Evolutionary conservation across 2,329 filamentous ascomycete species (phyloP).

Genomic region (Cephalotrichum gorgonifer): DNA sequence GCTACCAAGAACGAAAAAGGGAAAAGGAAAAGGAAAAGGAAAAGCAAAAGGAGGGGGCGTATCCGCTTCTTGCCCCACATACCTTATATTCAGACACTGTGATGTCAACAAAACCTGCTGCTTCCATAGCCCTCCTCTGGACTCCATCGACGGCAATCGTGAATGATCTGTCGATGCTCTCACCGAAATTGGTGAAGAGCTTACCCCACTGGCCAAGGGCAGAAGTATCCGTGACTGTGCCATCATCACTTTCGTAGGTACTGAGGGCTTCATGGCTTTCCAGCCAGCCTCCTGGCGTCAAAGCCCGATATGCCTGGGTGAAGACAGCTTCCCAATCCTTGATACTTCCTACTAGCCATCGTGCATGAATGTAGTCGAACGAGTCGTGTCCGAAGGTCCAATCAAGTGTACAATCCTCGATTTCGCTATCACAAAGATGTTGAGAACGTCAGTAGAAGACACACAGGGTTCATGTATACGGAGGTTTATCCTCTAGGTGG

Average conservation of each 20-base stretch:
- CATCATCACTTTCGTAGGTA: conserved; percentile 19
- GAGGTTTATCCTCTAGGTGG: no score
- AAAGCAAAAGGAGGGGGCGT: conserved; percentile 29
- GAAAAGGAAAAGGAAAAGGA: conserved; percentile 43
- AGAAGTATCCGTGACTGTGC: conserved; percentile 15
- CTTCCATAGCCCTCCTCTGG: conserved; percentile 16
- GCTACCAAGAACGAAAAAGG: no score
- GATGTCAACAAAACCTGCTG: conserved; percentile 32
- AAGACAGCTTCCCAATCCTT: conserved; percentile 45
- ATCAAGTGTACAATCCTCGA: conserved; percentile 20
- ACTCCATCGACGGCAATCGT: conserved; percentile 12
- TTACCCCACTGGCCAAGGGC: conserved; percentile 16
- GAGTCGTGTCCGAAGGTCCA: conserved; percentile 34
- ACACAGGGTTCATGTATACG: not conserved
- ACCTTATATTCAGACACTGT: conserved; percentile 4
- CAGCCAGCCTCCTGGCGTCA: conserved; percentile 28
- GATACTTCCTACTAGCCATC: conserved; percentile 46
- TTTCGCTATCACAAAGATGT: conserved; percentile 9
- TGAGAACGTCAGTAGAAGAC: not conserved
- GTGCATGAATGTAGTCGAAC: conserved; percentile 51
- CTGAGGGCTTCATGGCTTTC: conserved; percentile 26
- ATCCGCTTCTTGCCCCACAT: not conserved
- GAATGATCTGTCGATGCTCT: conserved; percentile 19
- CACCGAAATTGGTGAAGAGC: conserved; percentile 16
- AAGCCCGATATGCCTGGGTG: conserved; percentile 34